Conservation (phyloP, 164 flowering plant genomes). For the Piper betle region DNA sequence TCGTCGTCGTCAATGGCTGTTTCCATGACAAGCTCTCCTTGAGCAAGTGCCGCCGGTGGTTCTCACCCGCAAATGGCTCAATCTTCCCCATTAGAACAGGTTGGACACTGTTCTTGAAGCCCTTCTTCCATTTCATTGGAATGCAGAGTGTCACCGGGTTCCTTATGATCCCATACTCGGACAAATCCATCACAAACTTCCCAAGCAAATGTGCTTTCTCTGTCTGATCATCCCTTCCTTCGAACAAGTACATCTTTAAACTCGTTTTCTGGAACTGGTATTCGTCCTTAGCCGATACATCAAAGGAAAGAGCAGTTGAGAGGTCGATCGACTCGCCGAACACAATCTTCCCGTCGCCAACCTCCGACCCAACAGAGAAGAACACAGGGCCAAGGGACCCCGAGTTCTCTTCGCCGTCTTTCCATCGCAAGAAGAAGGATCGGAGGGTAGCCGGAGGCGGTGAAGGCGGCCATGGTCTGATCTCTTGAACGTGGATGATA, state of each 20-base stretch:
- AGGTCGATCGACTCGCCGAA: constrained; percentile 57
- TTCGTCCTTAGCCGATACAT: constrained; percentile 30
- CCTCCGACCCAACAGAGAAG: constrained; percentile 25
- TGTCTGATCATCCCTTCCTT: constrained; percentile 47
- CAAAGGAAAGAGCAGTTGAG: constrained; percentile 30
- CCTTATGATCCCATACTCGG: constrained; percentile 54
- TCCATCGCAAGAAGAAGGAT: constrained; percentile 72
- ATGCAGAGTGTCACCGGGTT: constrained; percentile 29
- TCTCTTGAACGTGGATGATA: constrained; percentile 47
- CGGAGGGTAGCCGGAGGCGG: constrained; percentile 40
- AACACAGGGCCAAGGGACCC: constrained; percentile 28
- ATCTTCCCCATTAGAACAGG: constrained; percentile 45
- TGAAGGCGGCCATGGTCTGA: constrained; percentile 86
- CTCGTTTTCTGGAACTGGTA: constrained; percentile 44
- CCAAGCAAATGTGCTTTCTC: constrained; percentile 64
- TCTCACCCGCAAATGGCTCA: constrained; percentile 36
- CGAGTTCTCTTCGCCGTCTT: constrained; percentile 48
- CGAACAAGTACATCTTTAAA: constrained; percentile 62
- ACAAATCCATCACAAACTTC: constrained; percentile 50
- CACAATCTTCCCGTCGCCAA: constrained; percentile 47
- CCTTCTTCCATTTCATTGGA: constrained; percentile 54
- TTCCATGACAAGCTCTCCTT: constrained; percentile 26
- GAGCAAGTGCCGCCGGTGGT: constrained; percentile 31
- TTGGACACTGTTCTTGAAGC: constrained; percentile 32
- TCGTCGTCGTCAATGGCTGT: constrained; percentile 29